phyloP scores from a whole-genome alignment of 129 eudicot genomes.

The Artemisia tridentata region DNA sequence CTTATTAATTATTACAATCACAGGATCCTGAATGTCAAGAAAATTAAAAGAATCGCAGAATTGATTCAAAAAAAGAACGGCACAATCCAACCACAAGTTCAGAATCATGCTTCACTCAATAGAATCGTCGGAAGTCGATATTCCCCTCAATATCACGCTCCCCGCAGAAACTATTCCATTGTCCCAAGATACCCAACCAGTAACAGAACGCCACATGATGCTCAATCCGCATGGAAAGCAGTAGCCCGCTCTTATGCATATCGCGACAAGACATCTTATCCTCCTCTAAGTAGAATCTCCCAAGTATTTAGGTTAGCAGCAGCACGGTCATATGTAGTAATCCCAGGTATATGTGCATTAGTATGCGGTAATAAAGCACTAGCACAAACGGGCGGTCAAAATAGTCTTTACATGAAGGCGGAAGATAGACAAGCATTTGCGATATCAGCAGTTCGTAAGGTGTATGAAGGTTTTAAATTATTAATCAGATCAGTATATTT shows the following conservation, averaged over 20 bases:
- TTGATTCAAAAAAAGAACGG: conserved; percentile 32
- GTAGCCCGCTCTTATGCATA: conserved; percentile 28
- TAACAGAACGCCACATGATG: conserved; percentile 43
- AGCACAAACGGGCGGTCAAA: conserved; percentile 55
- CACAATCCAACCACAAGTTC: conserved; percentile 34
- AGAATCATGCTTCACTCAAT: conserved; percentile 30
- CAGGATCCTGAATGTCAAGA: conserved; percentile 55
- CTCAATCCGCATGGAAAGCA: conserved; percentile 62
- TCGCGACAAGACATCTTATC: conserved; percentile 17
- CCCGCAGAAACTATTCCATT: conserved; percentile 33
- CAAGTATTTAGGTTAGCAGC: conserved; percentile 80
- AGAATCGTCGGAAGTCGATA: conserved; percentile 21
- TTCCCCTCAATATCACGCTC: conserved; percentile 35
- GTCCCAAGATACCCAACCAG: conserved; percentile 20
- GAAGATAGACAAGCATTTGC: conserved; percentile 58
- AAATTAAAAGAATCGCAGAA: conserved; percentile 44
- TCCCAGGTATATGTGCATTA: conserved; percentile 66
- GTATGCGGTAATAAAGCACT: conserved; percentile 46
- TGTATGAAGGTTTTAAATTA: conserved; percentile 51
- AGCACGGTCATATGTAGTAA: conserved; percentile 56
- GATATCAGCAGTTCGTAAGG: conserved; percentile 44
- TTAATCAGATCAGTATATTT: conserved; percentile 65
- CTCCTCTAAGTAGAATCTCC: conserved; percentile 47
- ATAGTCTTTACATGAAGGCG: conserved; percentile 46
- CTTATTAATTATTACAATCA: conserved; percentile 7